These are phyloP conservation scores for Achaetomiella virescens DNA, from an alignment of 495 filamentous ascomycete genomes.

Conservation along the genomic window DNA sequence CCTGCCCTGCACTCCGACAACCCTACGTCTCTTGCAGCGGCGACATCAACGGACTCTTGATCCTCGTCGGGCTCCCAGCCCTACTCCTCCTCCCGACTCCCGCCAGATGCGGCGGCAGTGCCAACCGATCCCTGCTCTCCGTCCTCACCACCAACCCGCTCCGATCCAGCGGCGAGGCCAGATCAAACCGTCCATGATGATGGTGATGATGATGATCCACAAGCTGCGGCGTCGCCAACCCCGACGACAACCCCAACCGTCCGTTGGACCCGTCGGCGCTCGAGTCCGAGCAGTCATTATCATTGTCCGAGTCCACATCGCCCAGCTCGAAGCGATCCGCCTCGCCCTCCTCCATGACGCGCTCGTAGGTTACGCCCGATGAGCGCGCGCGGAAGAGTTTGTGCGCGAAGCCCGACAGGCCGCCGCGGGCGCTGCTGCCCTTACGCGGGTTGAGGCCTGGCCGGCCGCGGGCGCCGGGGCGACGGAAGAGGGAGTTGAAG, in stretches of 20 bases:
- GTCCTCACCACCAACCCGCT: slow-evolving; percentile 70
- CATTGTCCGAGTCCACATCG: slow-evolving; percentile 51
- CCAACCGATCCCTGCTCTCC: slow-evolving; percentile 70
- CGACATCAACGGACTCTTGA: slow-evolving; percentile 58
- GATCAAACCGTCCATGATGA: not conserved
- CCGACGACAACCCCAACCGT: slow-evolving; percentile 45
- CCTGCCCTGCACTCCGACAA: not conserved
- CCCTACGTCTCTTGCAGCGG: slow-evolving; percentile 36
- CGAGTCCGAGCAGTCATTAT: slow-evolving; percentile 50
- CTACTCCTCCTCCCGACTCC: slow-evolving; percentile 51
- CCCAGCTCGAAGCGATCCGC: slow-evolving; percentile 64
- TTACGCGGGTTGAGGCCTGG: slow-evolving; percentile 39
- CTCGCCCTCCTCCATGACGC: slow-evolving; percentile 75
- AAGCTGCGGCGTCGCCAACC: slow-evolving; percentile 58
- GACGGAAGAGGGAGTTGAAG: slow-evolving; percentile 47
- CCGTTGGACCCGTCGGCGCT: slow-evolving; percentile 28
- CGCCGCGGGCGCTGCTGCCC: slow-evolving; percentile 44
- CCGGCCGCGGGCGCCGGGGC: slow-evolving; percentile 30
- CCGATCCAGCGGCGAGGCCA: slow-evolving; percentile 51
- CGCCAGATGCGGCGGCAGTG: slow-evolving; percentile 37
- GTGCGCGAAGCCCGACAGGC: slow-evolving; percentile 48
- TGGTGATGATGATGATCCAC: slow-evolving; percentile 2
- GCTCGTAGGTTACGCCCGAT: slow-evolving; percentile 58
- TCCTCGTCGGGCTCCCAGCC: slow-evolving; percentile 56
- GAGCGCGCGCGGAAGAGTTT: slow-evolving; percentile 52